Conservation (phyloP, 129 eudicot genomes). For the Lactuca saligna region DNA sequence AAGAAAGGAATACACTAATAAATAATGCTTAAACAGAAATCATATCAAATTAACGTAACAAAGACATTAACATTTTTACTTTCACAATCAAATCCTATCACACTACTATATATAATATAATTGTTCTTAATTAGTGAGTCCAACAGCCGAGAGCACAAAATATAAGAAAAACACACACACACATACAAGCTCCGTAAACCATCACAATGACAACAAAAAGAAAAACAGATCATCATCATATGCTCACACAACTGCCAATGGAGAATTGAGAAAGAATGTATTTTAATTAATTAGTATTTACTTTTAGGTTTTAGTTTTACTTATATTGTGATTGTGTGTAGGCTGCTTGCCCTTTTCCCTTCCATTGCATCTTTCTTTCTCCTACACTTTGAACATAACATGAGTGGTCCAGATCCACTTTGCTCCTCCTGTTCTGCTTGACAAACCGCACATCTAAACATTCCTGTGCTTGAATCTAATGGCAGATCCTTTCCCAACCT, state of each 20-base stretch:
- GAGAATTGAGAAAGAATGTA: constrained; percentile 35
- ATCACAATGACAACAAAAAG: constrained; percentile 23
- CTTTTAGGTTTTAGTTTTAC: constrained; percentile 42
- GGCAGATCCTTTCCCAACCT: constrained; percentile 91
- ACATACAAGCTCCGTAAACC: constrained; percentile 39
- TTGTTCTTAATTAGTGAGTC: constrained; percentile 56
- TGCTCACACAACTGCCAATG: constrained; percentile 56
- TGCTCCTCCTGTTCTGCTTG: constrained; percentile 65
- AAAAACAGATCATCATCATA: constrained; percentile 50
- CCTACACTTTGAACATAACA: constrained; percentile 78
- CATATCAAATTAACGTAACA: constrained; percentile 11
- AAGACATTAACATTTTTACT: constrained; percentile 29
- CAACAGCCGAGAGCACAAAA: constrained; percentile 45
- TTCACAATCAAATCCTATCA: constrained; percentile 46
- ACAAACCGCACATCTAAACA: constrained; percentile 90
- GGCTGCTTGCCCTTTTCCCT: constrained; percentile 66
- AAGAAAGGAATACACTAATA: neutral
- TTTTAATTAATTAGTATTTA: constrained; percentile 39
- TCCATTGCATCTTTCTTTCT: constrained; percentile 99
- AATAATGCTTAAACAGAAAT: constrained; percentile 1
- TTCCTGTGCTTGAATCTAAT: constrained; percentile 64
- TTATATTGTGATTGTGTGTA: constrained; percentile 46
- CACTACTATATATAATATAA: constrained; percentile 35
- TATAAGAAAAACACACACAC: constrained; percentile 37
- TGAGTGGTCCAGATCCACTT: constrained; percentile 75